Evolutionary conservation across 352 stramenopile genomes (phyloP).

Genomic region (Globisporangium iwayamae): DNA sequence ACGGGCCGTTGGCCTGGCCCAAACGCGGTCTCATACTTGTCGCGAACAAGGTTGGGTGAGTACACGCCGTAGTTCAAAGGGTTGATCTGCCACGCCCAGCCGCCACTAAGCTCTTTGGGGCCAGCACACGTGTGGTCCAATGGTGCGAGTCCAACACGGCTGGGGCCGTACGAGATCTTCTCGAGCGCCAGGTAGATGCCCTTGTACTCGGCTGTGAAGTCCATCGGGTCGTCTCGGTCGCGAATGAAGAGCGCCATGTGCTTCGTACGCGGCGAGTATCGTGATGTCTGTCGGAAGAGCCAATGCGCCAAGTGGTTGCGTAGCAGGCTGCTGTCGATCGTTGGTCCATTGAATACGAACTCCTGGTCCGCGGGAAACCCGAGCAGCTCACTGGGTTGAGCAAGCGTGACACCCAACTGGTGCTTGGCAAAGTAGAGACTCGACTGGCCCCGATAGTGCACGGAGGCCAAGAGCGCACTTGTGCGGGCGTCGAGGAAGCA

Average conservation of each 20-base stretch:
- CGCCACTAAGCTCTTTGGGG: background rate
- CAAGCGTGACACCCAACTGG: background rate
- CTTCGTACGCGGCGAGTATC: background rate
- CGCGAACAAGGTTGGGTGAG: background rate
- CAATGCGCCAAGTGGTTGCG: slow-evolving; percentile 2
- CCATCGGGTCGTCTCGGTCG: background rate
- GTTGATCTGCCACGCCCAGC: slow-evolving; percentile 1
- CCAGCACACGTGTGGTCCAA: background rate
- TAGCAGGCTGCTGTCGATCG: background rate
- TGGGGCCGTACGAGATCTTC: background rate
- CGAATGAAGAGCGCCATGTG: background rate
- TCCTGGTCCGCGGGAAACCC: background rate
- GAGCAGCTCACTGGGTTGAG: background rate
- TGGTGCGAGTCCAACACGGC: background rate
- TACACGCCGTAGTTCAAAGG: background rate
- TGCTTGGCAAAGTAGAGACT: background rate
- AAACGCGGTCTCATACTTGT: background rate
- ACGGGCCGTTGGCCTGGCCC: background rate
- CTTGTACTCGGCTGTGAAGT: background rate
- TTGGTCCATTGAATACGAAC: background rate
- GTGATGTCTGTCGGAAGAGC: background rate
- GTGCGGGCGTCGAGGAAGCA: slow-evolving; percentile 5
- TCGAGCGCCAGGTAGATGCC: background rate
- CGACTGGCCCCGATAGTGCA: background rate
- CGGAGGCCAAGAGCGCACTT: background rate